phyloP scores from a whole-genome alignment of 1,139 yeast genomes.

The Suhomyces yuchorum region DNA sequence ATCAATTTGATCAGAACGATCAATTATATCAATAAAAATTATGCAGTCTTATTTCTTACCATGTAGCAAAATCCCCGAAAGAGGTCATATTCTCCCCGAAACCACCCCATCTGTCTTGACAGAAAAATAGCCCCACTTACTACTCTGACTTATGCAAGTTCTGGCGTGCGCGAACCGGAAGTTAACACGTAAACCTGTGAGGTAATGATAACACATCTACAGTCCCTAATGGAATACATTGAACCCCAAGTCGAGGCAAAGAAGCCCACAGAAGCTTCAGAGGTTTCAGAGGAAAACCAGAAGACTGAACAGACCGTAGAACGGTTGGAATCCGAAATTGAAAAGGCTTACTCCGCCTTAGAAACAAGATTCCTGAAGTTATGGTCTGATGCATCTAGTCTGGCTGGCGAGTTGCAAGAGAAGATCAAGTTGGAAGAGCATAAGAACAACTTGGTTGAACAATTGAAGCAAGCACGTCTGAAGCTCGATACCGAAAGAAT shows the following conservation, averaged over 20 bases:
- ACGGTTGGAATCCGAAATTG: slow-evolving; percentile 55
- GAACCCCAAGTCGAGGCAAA: slow-evolving; percentile 33
- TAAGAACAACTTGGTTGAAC: slow-evolving; percentile 38
- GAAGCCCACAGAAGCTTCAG: slow-evolving; percentile 12
- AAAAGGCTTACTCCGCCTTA: slow-evolving; percentile 49
- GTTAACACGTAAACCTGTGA: neutral
- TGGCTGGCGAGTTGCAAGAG: slow-evolving; percentile 36
- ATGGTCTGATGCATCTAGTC: slow-evolving; percentile 40
- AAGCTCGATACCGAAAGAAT: slow-evolving; percentile 28
- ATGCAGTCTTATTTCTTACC: too few species aligned
- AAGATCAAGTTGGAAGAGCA: slow-evolving; percentile 45
- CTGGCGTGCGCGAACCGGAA: slow-evolving; percentile 4
- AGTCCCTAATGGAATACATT: slow-evolving; percentile 32
- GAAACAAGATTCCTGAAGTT: slow-evolving; percentile 44
- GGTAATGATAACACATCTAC: neutral
- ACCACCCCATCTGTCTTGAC: neutral
- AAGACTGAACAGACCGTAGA: slow-evolving; percentile 50
- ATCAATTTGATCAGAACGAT: too few species aligned
- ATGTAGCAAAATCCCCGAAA: too few species aligned
- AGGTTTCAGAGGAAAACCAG: slow-evolving; percentile 16
- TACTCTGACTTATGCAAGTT: neutral
- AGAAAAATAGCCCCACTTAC: neutral
- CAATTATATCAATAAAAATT: too few species aligned
- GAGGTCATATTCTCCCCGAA: neutral
- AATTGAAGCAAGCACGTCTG: slow-evolving; percentile 35